Base-by-base conservation (phyloP, 2,329 filamentous ascomycete genomes). In the Delphinella strobiligena region DNA sequence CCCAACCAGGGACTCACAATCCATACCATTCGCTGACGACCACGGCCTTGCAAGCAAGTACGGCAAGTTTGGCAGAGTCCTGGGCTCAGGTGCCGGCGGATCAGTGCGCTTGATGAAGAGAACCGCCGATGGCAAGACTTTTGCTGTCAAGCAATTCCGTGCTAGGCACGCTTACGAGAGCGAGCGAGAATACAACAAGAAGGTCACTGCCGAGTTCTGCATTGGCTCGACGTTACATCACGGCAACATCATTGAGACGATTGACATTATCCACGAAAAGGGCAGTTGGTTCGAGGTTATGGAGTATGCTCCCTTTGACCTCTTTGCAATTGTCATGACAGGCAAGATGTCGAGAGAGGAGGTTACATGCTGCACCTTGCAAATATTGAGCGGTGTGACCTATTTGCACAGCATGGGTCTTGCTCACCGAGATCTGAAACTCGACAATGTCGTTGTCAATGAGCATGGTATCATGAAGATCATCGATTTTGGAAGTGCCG, bases 261-360 rank as follows among this genome's bases (percentile, higher is more conserved):
- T 98, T 49, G 91, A 98, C 60, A 93, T 98, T 47, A 77, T 98
- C 9, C 84, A 93, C 49, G 91, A 98, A 62, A 91, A 89, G 61
- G 78, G 77, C 37, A 87, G 82, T 48, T 98, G 91, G 86, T 98
- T 87, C 54, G 89, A 96, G 55, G 91, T 98, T 31, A 98, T 98
- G 91, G 91, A 98, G 57, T 98, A 93, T 55, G 91, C 88, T 9
- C 91, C 91, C 0, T 98, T 72, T 54, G 91, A 98, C 59, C 72
- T 98, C 19, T 98, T 98, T 58, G 91, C 91, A 10, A 94, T 93
- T 48, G 91, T 98, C 49, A 98, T 98, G 91, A 96, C 91, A 0
- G 91, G 91, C 27, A 93, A 87, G 63, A 98, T 98, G 91, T 76
- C 77, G 31, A 78, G 86, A 43, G 82, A 93, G 51, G 91, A 98